Evolutionary conservation across 2,329 filamentous ascomycete species (phyloP), one percentile per base, ranked within the genome.

Genomic region (Aureobasidium melanogenum): DNA sequence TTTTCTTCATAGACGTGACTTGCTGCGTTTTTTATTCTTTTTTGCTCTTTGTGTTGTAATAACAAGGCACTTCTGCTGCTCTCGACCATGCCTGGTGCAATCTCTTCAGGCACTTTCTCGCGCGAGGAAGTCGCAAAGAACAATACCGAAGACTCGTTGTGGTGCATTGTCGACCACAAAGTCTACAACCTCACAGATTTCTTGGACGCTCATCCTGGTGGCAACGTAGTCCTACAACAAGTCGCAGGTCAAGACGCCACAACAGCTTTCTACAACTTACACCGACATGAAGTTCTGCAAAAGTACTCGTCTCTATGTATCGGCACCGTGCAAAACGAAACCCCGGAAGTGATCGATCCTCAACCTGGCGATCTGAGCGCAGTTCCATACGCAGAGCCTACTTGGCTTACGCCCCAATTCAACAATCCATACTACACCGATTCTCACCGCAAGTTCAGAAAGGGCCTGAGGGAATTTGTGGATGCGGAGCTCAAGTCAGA

Each of bases 111-210:
- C 14, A 54, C 50, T 8, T 54, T 80, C 57, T 77, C 78, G 56
- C 79, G 80, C 67, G 78, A 74, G 44, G 75, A 90, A 73, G 88
- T 94, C 67, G 86, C 87, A 64, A 83, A 87, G 73, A 87, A 93
- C 78, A 90, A 86, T 73, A 84, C 82, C 61, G 85, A 88, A 52
- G 87, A 91, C 66, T 87, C 86, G 65, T 78, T 90, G 62, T 92
- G 89, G 87, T 88, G 89, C 75, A 87, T 96, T 70, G 85, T 96
- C 74, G 90, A 96, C 78, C 85, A 88, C 75, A 88, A 86, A 69
- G 89, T 95, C 70, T 96, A 95, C 79, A 89, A 96, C 75, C 82
- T 92, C 14, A 87, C 86, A 63, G 89, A 95, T 66, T 96, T 95
- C 73, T 75, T 91, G 67, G 88, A 94, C 71, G 89, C 88, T 24